Evolutionary conservation across 2,329 filamentous ascomycete species (phyloP).

Genomic region (Herpotrichia juniperi): DNA sequence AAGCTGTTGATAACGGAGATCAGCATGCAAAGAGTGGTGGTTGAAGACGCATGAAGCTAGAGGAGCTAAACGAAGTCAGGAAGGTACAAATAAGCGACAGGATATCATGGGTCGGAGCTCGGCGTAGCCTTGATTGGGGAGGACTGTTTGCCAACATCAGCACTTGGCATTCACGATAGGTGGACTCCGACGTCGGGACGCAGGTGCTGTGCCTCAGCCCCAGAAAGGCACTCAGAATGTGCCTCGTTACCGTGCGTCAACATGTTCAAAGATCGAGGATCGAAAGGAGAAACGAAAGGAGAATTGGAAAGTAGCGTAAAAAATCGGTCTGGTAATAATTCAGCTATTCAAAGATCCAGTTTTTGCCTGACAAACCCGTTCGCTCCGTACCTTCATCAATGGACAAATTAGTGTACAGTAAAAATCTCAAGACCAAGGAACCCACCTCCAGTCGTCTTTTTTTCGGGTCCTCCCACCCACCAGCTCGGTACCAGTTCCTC

Average conservation of each 20-base stretch:
- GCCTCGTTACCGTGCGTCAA: too few relatives aligned
- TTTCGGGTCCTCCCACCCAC: not conserved
- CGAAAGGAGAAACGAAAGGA: too few relatives aligned
- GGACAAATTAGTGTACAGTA: constrained; percentile 2
- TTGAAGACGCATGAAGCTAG: not conserved
- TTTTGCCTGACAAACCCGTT: not conserved
- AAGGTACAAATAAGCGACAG: constrained; percentile 6
- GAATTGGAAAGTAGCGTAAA: too few relatives aligned
- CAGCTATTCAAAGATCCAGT: not conserved
- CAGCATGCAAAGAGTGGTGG: not conserved
- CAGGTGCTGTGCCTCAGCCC: too few relatives aligned
- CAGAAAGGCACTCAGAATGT: too few relatives aligned
- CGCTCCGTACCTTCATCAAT: not conserved
- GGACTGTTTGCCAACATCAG: not conserved
- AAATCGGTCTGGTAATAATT: not conserved
- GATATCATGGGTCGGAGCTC: constrained; percentile 4
- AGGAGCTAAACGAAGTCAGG: constrained; percentile 6
- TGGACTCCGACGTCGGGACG: too few relatives aligned
- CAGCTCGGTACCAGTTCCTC: not conserved
- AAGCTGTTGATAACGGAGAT: constrained; percentile 1
- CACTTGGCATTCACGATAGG: not conserved
- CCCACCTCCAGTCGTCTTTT: not conserved
- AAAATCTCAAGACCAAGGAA: not conserved
- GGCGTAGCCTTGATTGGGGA: not conserved
- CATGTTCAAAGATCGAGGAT: too few relatives aligned